Conservation (phyloP, 345 rosid genomes). For the Eucalyptus caleyi region DNA sequence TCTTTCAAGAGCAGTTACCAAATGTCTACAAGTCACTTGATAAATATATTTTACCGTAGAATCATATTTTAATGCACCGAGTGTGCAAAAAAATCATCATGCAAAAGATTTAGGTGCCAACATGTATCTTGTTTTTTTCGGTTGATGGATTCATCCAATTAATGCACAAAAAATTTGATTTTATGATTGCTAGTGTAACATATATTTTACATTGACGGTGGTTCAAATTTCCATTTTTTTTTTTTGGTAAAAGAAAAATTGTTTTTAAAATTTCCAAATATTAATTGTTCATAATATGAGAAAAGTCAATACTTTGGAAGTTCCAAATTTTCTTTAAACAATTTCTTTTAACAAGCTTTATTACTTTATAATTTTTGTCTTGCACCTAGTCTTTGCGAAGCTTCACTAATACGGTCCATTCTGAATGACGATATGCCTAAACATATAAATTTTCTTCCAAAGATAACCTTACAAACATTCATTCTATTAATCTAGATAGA, state of each 20-base stretch:
- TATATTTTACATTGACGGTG: neutral
- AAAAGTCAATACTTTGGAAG: neutral
- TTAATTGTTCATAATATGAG: neutral
- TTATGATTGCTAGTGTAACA: neutral
- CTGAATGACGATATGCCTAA: neutral
- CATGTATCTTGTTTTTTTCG: neutral
- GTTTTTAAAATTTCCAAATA: neutral
- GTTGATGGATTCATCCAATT: neutral
- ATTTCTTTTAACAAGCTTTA: neutral
- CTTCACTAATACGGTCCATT: neutral
- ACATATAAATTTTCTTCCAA: neutral
- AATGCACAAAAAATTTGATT: neutral
- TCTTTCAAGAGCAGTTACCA: neutral
- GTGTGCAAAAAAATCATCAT: neutral
- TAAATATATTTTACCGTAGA: neutral
- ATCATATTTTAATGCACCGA: neutral
- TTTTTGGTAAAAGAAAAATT: no score
- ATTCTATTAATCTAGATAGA: neutral
- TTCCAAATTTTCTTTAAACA: neutral
- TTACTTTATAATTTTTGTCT: neutral
- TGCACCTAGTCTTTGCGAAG: neutral
- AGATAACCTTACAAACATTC: neutral
- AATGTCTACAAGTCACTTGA: neutral
- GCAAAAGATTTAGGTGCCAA: neutral
- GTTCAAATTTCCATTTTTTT: neutral